Conservation (phyloP, 176 grass and related monocot genomes). For the Oryza brachyantha region DNA sequence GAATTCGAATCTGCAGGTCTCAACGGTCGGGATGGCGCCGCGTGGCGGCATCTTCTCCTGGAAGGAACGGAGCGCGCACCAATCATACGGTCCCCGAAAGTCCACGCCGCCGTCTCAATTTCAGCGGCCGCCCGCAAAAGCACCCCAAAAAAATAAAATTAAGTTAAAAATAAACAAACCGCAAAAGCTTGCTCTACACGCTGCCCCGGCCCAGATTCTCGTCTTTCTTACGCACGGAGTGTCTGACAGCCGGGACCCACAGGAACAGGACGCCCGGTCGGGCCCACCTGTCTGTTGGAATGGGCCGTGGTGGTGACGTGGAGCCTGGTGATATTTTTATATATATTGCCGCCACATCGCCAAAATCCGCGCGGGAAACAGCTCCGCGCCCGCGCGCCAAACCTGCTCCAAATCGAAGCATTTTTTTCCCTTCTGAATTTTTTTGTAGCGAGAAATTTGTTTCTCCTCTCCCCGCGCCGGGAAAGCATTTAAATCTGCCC, state of each 20-base stretch:
- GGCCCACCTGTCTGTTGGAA: neutral
- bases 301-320: too few species aligned
- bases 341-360: too few species aligned
- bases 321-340: too few species aligned
- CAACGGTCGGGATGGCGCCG: neutral
- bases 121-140: neutral
- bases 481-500: constrained; percentile 41
- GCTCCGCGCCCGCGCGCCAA: constrained; percentile 33
- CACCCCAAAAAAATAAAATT: too few species aligned
- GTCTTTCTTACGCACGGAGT: too few species aligned
- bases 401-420: constrained; percentile 2
- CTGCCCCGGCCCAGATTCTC: neutral
- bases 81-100: neutral
- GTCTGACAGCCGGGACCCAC: too few species aligned
- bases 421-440: neutral
- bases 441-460: neutral
- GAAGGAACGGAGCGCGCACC: constrained; percentile 1
- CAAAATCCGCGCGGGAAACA: constrained; percentile 47
- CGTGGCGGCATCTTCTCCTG: neutral
- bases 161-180: neutral
- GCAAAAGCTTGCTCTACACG: constrained; percentile 10
- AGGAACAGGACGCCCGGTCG: neutral
- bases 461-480: constrained; percentile 32
- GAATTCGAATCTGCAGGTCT: neutral
- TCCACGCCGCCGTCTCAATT: constrained; percentile 17